Percentiles rank a stretch among this genome's conserved stretches.
Evolutionary conservation across 495 filamentous ascomycete genomes (phyloP).

Genomic region (Acidiella bohemica): DNA sequence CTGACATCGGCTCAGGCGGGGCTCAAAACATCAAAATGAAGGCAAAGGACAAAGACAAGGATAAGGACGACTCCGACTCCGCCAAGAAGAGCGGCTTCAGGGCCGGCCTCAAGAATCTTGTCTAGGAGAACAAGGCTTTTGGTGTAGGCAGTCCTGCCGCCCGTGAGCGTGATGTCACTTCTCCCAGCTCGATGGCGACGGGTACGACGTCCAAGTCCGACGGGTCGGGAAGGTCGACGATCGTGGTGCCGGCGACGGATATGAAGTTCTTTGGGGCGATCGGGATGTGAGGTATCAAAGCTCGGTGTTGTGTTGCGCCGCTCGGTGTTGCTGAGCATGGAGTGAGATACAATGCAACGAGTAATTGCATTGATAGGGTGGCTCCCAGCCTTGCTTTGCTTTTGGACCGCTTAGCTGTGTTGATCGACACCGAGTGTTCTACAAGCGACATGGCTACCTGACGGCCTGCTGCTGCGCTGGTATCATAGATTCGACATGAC

Average conservation of each 20-base stretch:
- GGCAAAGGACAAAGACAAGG: slow-evolving; percentile 21
- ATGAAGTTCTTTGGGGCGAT: slow-evolving; percentile 3
- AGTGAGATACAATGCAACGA: no score
- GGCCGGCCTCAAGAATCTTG: not conserved
- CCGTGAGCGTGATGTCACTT: not conserved
- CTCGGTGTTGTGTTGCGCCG: no score
- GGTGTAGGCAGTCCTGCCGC: not conserved
- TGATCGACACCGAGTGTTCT: no score
- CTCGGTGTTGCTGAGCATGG: no score
- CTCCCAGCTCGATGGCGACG: not conserved
- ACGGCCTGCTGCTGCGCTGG: no score
- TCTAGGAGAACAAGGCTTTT: not conserved
- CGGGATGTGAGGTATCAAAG: slow-evolving; percentile 4
- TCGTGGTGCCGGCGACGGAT: not conserved
- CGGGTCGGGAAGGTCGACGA: not conserved
- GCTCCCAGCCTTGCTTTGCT: no score
- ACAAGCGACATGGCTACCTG: no score
- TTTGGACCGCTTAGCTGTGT: no score
- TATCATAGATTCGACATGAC: no score
- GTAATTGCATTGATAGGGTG: no score
- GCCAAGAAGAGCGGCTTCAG: slow-evolving; percentile 3
- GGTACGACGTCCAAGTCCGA: not conserved
- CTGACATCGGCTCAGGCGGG: slow-evolving; percentile 24
- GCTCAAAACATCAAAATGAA: slow-evolving; percentile 29
- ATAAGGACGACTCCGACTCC: slow-evolving; percentile 1